Evolutionary conservation across 805 yeast genomes (phyloP), one percentile per base, ranked within the genome.

Genomic region (Huiozyma sinensis): DNA sequence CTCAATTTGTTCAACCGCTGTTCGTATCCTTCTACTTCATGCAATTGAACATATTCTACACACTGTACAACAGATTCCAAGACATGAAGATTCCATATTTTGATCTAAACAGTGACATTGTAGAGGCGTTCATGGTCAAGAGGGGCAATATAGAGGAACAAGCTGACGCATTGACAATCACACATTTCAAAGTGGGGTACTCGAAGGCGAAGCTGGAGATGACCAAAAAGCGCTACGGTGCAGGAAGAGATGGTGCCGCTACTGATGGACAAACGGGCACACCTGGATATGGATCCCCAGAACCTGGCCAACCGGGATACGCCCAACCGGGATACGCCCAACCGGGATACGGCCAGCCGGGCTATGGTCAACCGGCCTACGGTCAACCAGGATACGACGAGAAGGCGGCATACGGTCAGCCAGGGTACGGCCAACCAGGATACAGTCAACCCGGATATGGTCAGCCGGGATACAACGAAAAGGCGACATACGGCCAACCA

Each of bases 11-110:
- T 60, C 82, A 80, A 59, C 98, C 98, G 13, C 71, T 92, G 56
- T 92, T 92, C 67, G 92, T 90, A 56, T 82, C 94, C 44, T 81
- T 92, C 65, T 92, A 92, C 68, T 92, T 79, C 72, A 92, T 92
- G 97, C 98, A 92, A 70, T 76, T 92, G 70, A 92, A 92, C 69
- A 87, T 92, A 46, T 92, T 89, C 65, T 92, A 92, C 73, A 88
- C 96, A 1, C 71, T 92, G 49, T 89, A 85, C 70, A 82, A 75
- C 59, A 77, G 84, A 56, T 85, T 90, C 86, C 95, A 90, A 67
- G 95, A 86, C 60, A 80, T 90, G 84, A 88, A 92, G 68, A 92
- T 92, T 52, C 96, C 97, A 11, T 92, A 92, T 67, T 92, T 92
- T 65, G 95, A 92, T 61, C 71, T 92, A 59, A 71, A 77, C 41